Base-by-base conservation (phyloP, 73 alveolate genomes). In the Symbiodinium pilosum region DNA sequence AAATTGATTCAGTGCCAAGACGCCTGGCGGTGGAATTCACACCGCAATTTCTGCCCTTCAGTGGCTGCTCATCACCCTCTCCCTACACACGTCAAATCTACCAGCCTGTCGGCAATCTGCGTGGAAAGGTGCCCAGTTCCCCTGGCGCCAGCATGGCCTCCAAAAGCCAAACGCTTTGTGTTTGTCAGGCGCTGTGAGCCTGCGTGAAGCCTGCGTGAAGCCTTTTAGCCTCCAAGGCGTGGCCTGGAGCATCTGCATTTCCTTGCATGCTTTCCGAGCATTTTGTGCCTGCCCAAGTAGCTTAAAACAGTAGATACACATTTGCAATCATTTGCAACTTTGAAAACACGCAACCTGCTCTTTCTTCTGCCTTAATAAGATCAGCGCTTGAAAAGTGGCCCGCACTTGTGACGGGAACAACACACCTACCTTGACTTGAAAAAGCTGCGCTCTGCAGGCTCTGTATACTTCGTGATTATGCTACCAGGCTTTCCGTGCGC, bases 101-200 rank as follows among this genome's bases (percentile, higher is more conserved):
- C n/a, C n/a, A 38, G 34, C 81, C 81, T 64, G 81, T 28, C 30
- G 81, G 81, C 9, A 36, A 39, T 32, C 5, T 42, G 8, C 88
- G 87, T 2, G 97, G 97, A 43, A 91, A 91, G 56, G 88, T 68
- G 54, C 97, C 97, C 47, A 91, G 47, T 44, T 71, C 52, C 21
- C 97, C 97, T 20, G 97, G 97, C 38, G 97, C 97, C 88, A 91
- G 81, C 11, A 88, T 91, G 51, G 89, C 97, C 97, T 91, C 68
- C 64, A 20, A 32, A 39, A 26, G 8, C 32, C 44, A 18, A 28
- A 81, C 34, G 39, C 56, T 36, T 7, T 32, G 32, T 18, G 16
- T 7, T n/a, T n/a, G n/a, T n/a, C n/a, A n/a, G n/a, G n/a, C 28
- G 54, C 38, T 26, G 30, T 9, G 88, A 11, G 36, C 56, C 54